Evolutionary conservation across 2,329 filamentous ascomycete genomes (phyloP).

Genomic region (Iodosphaeria phyllophila): DNA sequence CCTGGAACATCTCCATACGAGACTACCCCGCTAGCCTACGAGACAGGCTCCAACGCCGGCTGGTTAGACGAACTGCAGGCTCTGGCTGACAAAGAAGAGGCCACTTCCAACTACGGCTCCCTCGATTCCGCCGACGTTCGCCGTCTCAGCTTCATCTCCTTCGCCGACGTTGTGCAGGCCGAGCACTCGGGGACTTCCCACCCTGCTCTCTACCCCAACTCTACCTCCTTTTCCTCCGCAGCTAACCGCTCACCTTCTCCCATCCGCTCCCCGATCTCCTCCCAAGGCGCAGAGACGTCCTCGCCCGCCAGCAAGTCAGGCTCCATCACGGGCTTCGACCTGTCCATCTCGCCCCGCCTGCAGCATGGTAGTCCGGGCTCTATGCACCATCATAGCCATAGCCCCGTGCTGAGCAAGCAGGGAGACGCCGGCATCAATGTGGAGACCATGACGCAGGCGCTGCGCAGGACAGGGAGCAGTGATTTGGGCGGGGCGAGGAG

Average conservation of each 20-base stretch:
- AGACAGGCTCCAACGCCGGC: constrained; percentile 25
- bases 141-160: constrained; percentile 85
- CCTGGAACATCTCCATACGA: constrained; percentile 21
- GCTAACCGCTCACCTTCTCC: constrained; percentile 61
- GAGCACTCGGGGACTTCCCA: too few species aligned
- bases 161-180: constrained; percentile 82
- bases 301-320: constrained; percentile 60
- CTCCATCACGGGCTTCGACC: constrained; percentile 57
- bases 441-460: constrained; percentile 83
- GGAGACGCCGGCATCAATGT: constrained; percentile 73
- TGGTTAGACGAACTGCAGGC: constrained; percentile 40
- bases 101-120: constrained; percentile 56
- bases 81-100: constrained; percentile 38
- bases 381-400: constrained; percentile 26
- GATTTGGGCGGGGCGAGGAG: constrained; percentile 46
- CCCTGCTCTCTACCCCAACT: constrained; percentile 44
- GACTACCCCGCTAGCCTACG: constrained; percentile 18
- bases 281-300: constrained; percentile 46
- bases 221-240: constrained; percentile 37
- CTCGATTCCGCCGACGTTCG: constrained; percentile 64
- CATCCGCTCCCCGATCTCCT: constrained; percentile 60
- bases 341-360: constrained; percentile 43
- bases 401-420: constrained; percentile 23
- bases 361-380: constrained; percentile 44
- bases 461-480: constrained; percentile 68